Conservation (phyloP, 495 filamentous ascomycete genomes). For the Platismatia glauca region DNA sequence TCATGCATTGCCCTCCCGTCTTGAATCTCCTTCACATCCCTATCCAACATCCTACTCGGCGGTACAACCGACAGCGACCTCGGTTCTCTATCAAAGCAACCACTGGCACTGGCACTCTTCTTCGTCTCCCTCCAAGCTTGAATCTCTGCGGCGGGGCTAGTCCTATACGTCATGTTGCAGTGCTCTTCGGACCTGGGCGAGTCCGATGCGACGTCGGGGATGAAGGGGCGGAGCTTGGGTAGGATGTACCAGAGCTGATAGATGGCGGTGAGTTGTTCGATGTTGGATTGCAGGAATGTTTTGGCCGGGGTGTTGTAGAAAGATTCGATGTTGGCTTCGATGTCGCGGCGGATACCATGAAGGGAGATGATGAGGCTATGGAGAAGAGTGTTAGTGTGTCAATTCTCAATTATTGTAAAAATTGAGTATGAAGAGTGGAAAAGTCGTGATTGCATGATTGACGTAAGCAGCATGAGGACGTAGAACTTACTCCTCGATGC, state of each 20-base stretch:
- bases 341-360: constrained; percentile 4
- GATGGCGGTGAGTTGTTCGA: constrained; percentile 14
- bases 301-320: constrained; percentile 9
- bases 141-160: background rate
- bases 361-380: constrained; percentile 11
- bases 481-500: constrained; percentile 6
- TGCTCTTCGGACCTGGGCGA: background rate
- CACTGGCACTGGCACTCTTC: background rate
- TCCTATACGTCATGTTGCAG: background rate
- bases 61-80: constrained; percentile 9
- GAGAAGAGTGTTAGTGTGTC: background rate
- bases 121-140: constrained; percentile 5
- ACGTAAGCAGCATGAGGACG: background rate
- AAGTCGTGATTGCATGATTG: background rate
- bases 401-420: background rate
- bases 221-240: constrained; percentile 7
- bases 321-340: constrained; percentile 10
- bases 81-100: constrained; percentile 9
- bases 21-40: constrained; percentile 2
- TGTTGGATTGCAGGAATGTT: constrained; percentile 13
- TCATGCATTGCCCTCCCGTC: background rate
- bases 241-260: constrained; percentile 12
- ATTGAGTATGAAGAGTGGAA: background rate
- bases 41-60: background rate
- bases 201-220: background rate